Percentiles rank a stretch among this genome's conserved stretches.
phyloP scores from a whole-genome alignment of 2,329 filamentous ascomycete species.

The Diaporthe amygdali region DNA sequence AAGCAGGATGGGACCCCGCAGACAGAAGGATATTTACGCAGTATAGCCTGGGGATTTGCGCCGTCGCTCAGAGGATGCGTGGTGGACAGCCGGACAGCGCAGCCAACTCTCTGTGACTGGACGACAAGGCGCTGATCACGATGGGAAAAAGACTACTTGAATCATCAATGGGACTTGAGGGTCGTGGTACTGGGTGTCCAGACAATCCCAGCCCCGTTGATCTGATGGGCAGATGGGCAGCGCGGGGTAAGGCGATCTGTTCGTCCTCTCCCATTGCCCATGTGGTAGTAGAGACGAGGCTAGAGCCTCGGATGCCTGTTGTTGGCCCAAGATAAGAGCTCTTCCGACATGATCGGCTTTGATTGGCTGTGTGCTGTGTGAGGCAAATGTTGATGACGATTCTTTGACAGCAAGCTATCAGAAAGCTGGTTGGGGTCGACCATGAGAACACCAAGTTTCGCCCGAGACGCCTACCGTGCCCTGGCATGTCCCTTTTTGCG shows the following conservation, averaged over 20 bases:
- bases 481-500: not conserved
- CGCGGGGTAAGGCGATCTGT: not conserved
- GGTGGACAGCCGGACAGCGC: not conserved
- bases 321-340: constrained; percentile 26
- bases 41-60: not conserved
- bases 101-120: not conserved
- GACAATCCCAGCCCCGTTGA: not conserved
- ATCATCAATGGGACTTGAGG: not conserved
- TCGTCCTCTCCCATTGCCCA: not conserved
- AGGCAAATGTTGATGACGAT: constrained; percentile 21
- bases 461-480: not conserved
- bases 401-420: constrained; percentile 21
- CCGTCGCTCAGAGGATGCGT: not conserved
- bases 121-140: not conserved
- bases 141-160: not conserved
- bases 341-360: not conserved
- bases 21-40: not conserved
- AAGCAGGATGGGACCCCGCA: not conserved
- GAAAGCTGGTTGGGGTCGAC: not conserved
- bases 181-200: not conserved
- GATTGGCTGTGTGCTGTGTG: constrained; percentile 11
- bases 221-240: not conserved
- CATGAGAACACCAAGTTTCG: not conserved
- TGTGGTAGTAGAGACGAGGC: constrained; percentile 18
- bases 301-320: constrained; percentile 14